Evolutionary conservation across 345 rosid species (phyloP).

Genomic region (Eucalyptus viminalis): DNA sequence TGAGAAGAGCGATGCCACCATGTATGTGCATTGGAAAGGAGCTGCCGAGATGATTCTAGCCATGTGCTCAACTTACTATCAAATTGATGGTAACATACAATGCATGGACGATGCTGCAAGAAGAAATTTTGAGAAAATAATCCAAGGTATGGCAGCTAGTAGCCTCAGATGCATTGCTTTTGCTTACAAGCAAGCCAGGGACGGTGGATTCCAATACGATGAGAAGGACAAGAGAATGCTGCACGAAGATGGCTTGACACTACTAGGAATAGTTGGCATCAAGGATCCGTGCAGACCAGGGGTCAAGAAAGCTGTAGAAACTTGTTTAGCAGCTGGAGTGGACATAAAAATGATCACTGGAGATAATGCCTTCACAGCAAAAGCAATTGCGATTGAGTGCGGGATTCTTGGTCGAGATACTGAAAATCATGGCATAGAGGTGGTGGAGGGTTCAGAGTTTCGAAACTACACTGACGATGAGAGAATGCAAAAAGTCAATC

Average conservation of each 20-base stretch:
- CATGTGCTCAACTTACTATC: constrained; percentile 47
- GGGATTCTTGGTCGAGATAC: constrained; percentile 32
- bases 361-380: constrained; percentile 64
- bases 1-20: constrained; percentile 11
- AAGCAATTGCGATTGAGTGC: constrained; percentile 67
- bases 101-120: constrained; percentile 13
- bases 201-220: background rate
- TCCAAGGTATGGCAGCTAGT: constrained; percentile 54
- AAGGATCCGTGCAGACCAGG: constrained; percentile 70
- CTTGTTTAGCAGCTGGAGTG: constrained; percentile 57
- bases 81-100: constrained; percentile 24
- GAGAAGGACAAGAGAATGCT: constrained; percentile 7
- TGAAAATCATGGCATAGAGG: constrained; percentile 8
- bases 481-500: constrained; percentile 30
- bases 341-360: constrained; percentile 74
- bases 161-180: constrained; percentile 73
- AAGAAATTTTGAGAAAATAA: constrained; percentile 22
- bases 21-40: constrained; percentile 70
- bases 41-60: constrained; percentile 70
- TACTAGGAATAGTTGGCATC: constrained; percentile 63
- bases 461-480: constrained; percentile 28
- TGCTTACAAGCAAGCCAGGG: constrained; percentile 29
- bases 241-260: constrained; percentile 25
- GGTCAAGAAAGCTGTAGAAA: constrained; percentile 48
- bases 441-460: constrained; percentile 55